phyloP scores from a whole-genome alignment of 2,329 filamentous ascomycete genomes.

The Orbilia quercus region DNA sequence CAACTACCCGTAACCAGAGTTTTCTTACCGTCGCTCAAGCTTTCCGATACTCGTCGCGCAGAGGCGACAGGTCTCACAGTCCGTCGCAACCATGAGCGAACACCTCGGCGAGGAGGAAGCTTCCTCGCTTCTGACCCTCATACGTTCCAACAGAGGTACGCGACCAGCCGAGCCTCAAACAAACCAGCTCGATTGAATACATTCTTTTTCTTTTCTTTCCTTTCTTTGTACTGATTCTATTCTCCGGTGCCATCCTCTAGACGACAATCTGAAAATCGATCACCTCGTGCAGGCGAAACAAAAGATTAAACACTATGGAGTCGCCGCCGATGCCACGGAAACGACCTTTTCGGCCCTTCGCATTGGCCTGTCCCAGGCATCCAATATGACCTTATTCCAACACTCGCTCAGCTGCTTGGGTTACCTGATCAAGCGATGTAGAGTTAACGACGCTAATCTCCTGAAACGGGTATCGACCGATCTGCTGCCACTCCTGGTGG shows the following conservation, averaged over 20 bases:
- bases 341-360: constrained; percentile 85
- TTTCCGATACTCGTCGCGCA: constrained; percentile 28
- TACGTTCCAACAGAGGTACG: constrained; percentile 56
- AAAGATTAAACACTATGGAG: constrained; percentile 53
- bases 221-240: constrained; percentile 43
- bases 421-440: constrained; percentile 85
- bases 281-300: constrained; percentile 50
- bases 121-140: constrained; percentile 46
- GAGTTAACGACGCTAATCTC: constrained; percentile 82
- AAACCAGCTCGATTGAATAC: constrained; percentile 31
- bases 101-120: constrained; percentile 54
- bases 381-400: constrained; percentile 80
- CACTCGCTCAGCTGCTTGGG: constrained; percentile 88
- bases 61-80: constrained; percentile 32
- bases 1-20: constrained; percentile 10
- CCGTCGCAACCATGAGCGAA: constrained; percentile 44
- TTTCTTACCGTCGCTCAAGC: constrained; percentile 22
- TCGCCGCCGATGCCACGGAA: constrained; percentile 67
- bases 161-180: constrained; percentile 44
- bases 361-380: constrained; percentile 75
- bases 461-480: constrained; percentile 74
- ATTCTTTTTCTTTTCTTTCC: constrained; percentile 9
- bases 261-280: constrained; percentile 50
- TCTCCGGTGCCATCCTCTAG: constrained; percentile 45
- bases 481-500: constrained; percentile 79